These are phyloP conservation scores for Plasmodium blacklocki DNA, from an alignment of 169 alveolate genomes.

Conservation along the genomic window DNA sequence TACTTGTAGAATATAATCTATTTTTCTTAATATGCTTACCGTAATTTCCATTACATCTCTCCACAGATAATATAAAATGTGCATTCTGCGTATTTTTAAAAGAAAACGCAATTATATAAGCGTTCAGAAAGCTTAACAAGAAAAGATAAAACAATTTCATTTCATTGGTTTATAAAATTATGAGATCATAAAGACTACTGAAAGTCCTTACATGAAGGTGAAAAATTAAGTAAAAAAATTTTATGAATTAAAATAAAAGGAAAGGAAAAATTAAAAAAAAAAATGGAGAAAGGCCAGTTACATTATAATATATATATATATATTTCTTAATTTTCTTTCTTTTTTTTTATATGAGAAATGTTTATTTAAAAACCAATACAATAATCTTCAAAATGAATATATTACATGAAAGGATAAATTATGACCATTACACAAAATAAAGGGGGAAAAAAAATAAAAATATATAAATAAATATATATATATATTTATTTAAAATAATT, in stretches of 20 bases:
- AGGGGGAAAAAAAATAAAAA: too few relatives aligned
- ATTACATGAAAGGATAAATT: too few relatives aligned
- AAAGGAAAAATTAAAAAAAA: background rate
- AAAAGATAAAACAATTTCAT: conserved; percentile 22
- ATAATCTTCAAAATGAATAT: too few relatives aligned
- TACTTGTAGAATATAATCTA: background rate
- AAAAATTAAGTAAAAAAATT: background rate
- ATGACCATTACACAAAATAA: too few relatives aligned
- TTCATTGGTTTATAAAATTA: conserved; percentile 2
- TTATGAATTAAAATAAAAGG: background rate
- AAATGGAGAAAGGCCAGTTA: background rate
- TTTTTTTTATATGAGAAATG: background rate
- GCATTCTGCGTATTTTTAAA: conserved; percentile 14
- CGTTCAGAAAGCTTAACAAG: background rate
- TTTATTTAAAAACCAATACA: too few relatives aligned
- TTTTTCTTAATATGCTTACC: background rate
- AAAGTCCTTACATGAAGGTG: conserved; percentile 19
- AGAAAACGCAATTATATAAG: conserved; percentile 4
- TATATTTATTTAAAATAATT: too few relatives aligned
- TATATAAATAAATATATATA: too few relatives aligned
- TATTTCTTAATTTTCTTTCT: background rate
- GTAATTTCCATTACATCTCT: too few relatives aligned
- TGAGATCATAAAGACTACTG: background rate
- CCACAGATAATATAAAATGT: background rate
- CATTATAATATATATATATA: background rate